A percentile compares a stretch with the other conserved stretches of the same genome.
Conservation (phyloP, 2,329 filamentous ascomycete genomes). For the Byssochlamys sp. region DNA sequence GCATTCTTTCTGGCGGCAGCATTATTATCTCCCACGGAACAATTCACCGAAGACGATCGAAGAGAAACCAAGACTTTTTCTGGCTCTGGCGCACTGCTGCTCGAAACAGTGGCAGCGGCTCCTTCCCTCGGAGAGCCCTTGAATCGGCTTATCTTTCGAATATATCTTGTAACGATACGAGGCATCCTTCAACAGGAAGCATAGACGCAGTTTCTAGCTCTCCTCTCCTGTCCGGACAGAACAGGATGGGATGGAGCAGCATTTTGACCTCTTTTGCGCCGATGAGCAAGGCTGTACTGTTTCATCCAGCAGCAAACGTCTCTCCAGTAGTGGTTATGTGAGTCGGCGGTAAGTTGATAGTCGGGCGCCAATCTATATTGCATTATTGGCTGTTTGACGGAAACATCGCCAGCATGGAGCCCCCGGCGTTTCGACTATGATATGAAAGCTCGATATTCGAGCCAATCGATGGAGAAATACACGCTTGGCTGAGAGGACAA, state of each 20-base stretch:
- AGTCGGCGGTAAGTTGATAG: background rate
- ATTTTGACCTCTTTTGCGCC: background rate
- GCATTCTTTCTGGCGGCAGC: conserved; percentile 1
- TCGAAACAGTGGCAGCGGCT: background rate
- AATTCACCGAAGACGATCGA: background rate
- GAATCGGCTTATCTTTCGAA: background rate
- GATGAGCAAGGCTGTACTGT: too few species aligned
- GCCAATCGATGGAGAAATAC: background rate
- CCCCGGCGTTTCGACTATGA: background rate
- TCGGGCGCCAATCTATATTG: background rate
- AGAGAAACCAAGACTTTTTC: background rate
- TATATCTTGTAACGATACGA: background rate
- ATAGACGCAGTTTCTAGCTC: background rate
- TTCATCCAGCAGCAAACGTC: background rate
- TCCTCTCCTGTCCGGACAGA: background rate
- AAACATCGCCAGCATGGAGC: background rate
- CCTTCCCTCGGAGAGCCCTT: background rate
- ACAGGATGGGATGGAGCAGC: background rate
- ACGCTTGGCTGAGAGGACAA: background rate
- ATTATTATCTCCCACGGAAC: background rate
- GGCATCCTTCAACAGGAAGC: background rate
- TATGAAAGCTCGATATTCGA: background rate
- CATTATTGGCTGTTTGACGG: background rate
- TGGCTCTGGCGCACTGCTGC: conserved; percentile 7
- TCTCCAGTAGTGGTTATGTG: too few species aligned